A percentile compares a stretch with the other conserved stretches of the same genome.
These are phyloP conservation scores for Ilyonectria sp. DNA, from an alignment of 2,329 filamentous ascomycete genomes.

Conservation along the genomic window DNA sequence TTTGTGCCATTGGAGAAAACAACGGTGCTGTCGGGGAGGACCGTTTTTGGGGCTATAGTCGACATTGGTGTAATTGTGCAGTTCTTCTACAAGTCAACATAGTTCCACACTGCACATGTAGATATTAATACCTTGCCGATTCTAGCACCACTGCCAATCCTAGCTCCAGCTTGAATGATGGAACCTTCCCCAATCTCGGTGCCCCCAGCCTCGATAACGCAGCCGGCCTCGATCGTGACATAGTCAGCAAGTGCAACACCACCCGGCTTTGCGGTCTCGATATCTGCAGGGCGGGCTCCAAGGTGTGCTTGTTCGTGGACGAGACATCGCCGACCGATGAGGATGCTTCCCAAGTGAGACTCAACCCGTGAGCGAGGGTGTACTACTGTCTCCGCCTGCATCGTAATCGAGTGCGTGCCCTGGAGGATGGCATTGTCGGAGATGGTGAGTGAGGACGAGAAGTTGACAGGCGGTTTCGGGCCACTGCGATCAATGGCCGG, in stretches of 20 bases:
- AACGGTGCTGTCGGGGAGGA: conserved; percentile 77
- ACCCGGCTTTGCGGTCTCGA: conserved; percentile 49
- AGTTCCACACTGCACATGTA: background rate
- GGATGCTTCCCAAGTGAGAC: conserved; percentile 83
- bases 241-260: conserved; percentile 74
- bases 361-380: conserved; percentile 88
- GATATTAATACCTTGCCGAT: conserved; percentile 71
- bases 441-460: conserved; percentile 73
- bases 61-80: conserved; percentile 79
- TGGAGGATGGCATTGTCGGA: conserved; percentile 74
- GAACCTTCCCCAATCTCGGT: conserved; percentile 74
- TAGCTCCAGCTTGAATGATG: conserved; percentile 71
- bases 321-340: conserved; percentile 85
- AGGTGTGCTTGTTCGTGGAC: conserved; percentile 79
- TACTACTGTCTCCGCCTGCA: conserved; percentile 84
- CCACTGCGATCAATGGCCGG: conserved; percentile 67
- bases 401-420: conserved; percentile 83
- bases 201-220: conserved; percentile 73
- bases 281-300: conserved; percentile 59
- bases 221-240: conserved; percentile 73
- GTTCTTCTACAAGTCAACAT: conserved; percentile 61
- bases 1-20: conserved; percentile 76
- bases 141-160: conserved; percentile 71
- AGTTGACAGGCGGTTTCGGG: conserved; percentile 73
- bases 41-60: conserved; percentile 69